Evolutionary conservation across 257 asterid genomes (phyloP).

Genomic region (Solanum acaule): DNA sequence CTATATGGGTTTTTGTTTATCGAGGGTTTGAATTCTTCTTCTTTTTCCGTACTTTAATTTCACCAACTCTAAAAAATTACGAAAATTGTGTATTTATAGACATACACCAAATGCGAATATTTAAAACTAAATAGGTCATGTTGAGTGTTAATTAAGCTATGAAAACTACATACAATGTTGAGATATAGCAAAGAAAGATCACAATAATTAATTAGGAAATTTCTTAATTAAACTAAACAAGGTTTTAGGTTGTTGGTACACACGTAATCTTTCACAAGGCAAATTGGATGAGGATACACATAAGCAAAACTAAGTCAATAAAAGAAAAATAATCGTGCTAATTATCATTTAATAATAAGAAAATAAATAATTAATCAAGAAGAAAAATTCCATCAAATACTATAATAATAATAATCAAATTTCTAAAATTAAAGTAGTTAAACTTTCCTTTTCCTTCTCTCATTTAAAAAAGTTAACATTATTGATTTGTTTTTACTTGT

Average conservation of each 20-base stretch:
- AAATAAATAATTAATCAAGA: background rate
- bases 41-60: background rate
- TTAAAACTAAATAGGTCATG: background rate
- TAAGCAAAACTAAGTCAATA: background rate
- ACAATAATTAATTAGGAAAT: background rate
- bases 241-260: background rate
- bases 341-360: background rate
- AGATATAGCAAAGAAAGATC: background rate
- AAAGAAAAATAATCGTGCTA: background rate
- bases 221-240: background rate
- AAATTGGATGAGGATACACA: background rate
- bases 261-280: background rate
- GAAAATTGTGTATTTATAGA: background rate
- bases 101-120: background rate
- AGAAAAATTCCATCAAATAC: background rate
- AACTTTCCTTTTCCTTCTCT: background rate
- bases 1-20: background rate
- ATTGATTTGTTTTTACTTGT: background rate
- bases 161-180: background rate
- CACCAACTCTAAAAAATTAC: background rate
- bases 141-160: background rate
- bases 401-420: background rate
- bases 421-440: background rate
- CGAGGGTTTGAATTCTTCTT: background rate
- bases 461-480: background rate